Base-by-base conservation (phyloP, 768 basidiomycete species). In the Leccinum subtestaceum region DNA sequence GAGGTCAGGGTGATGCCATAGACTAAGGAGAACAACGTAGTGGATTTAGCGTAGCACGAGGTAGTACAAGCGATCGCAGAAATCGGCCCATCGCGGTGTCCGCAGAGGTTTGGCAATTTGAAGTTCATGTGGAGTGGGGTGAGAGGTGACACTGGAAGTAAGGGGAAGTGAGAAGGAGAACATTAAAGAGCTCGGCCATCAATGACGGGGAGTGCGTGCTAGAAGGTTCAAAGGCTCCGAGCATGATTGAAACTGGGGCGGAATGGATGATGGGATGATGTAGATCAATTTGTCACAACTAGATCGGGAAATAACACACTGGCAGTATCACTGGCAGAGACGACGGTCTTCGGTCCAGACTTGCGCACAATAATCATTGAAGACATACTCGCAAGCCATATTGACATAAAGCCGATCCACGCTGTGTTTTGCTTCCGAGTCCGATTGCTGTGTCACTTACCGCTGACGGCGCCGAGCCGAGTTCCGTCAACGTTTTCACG, bases 1-100 rank as follows among this genome's bases (percentile, higher is more conserved):
- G 78, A 79, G 79, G 78, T 70, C 67, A 66, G 64, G 68, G 71
- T 73, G 71, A 66, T 69, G 60, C 62, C 63, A 11, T 62, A 59
- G 57, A 65, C 64, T 49, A 64, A 61, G 53, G 58, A 63, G 50
- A 62, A 61, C 63, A 68, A 66, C 58, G 67, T 55, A 66, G 66
- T 63, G 62, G 65, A 55, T 68, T 62, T 68, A 45, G 59, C 50
- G n/a, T 60, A 60, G 70, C 77, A 80, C 73, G 77, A 75, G 77
- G 77, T 68, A 47, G 31, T 68, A 46, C 36, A 63, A 45, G 47
- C 65, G 65, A 69, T 67, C 63, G 53, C 55, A 62, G 53, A 46
- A 57, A 59, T 66, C 55, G 59, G 52, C 67, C 31, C 53, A 51
- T 60, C 52, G 59, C 36, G 51, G 55, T 52, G 43, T 17, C 58